Base-by-base conservation (phyloP, 768 basidiomycete species). In the Psilocybe cubensis region DNA sequence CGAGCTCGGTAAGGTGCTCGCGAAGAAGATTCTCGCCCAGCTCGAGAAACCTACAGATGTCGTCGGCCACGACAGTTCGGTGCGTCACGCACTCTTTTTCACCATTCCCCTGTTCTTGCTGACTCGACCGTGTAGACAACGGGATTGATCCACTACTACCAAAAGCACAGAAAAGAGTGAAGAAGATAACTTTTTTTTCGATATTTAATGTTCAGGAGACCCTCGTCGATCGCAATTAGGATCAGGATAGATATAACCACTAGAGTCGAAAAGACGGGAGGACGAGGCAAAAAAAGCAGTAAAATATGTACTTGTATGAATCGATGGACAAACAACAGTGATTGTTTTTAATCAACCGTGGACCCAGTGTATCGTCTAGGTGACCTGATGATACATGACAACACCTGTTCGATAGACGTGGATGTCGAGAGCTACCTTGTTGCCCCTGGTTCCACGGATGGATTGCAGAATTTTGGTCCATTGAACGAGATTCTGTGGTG, bases 71-170 rank as follows among this genome's bases (percentile, higher is more conserved):
- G 97, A 98, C 69, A 88, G 87, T 66, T 98, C 95, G 46, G 81
- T 84, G 59, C 24, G 82, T 74, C 27, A 46, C 29, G 51, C 18
- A 24, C 23, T 27, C n/a, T 33, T 18, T 25, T 10, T 38, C 5
- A 1, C 9, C 46, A 7, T 55, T 80, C 81, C 60, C 63, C 78
- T 63, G 10, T 58, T 41, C 12, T 28, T 20, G 25, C 28, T n/a
- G 21, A 41, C n/a, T 23, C 58, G 7, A 8, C n/a, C 7, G 27
- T 60, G 10, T 65, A 95, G 91, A 99, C 96, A 1, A 93, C 94
- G 2, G 96, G 96, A 18, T 80, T 99, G 55, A 98, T 99, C 73
- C 91, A 97, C 75, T 96, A 93, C 76, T 99, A 96, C 76, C 93
- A 96, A 82, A 89, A 90, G 70, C 77, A 88, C 78, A 83, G 95